These are phyloP conservation scores for Coemansia sp. DNA, from an alignment of 192 early-diverging fungal species.

Conservation along the genomic window DNA sequence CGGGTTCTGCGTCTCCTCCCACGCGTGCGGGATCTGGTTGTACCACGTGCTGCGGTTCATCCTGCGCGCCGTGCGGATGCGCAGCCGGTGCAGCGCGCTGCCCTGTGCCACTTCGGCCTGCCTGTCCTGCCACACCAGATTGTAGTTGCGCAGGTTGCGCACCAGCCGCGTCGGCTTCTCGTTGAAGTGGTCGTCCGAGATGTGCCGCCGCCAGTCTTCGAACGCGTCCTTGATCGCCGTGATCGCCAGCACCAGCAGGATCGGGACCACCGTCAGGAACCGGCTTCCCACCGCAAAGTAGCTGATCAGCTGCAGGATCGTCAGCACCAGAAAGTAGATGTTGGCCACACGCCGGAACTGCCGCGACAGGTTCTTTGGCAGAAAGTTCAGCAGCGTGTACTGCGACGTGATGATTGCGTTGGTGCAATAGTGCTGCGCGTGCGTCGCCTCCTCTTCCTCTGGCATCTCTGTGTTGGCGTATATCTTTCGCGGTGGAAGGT, in stretches of 20 bases:
- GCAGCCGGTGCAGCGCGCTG: conserved; percentile 18
- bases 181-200: conserved; percentile 83
- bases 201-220: conserved; percentile 87
- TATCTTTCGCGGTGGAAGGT: conserved; percentile 48
- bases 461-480: conserved; percentile 68
- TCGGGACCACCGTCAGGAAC: conserved; percentile 75
- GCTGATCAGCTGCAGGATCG: conserved; percentile 70
- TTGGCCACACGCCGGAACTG: conserved; percentile 85
- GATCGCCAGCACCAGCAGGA: conserved; percentile 77
- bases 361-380: conserved; percentile 90
- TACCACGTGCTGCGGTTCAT: conserved; percentile 42
- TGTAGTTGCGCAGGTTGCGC: conserved; percentile 63
- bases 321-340: conserved; percentile 80
- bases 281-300: conserved; percentile 78
- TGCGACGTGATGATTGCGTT: conserved; percentile 91
- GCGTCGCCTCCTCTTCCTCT: conserved; percentile 52
- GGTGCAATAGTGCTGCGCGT: conserved; percentile 63
- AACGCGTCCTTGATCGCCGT: conserved; percentile 85
- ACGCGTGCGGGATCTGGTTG: conserved; percentile 46
- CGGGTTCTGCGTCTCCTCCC: conserved; percentile 42
- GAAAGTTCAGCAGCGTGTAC: conserved; percentile 81
- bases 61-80: conserved; percentile 40
- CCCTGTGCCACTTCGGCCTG: conserved; percentile 23
- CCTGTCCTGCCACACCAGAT: conserved; percentile 45
- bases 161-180: conserved; percentile 62